These are phyloP conservation scores for Fennellomyces sp. DNA, from an alignment of 371 early-diverging fungal genomes.

Conservation along the genomic window DNA sequence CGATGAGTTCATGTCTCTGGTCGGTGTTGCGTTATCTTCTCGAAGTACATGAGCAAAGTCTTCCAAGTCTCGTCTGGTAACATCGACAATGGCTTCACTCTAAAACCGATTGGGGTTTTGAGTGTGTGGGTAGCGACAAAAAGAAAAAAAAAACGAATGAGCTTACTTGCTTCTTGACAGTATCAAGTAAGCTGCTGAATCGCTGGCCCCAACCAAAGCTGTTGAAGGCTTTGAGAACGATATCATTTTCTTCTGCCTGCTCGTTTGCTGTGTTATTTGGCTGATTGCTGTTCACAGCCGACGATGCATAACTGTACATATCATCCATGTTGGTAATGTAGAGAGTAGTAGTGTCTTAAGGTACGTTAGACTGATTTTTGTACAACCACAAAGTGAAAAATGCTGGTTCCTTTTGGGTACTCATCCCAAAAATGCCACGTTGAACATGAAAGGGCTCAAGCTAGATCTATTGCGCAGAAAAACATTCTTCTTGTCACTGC, in stretches of 20 bases:
- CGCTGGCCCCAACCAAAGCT: constrained; percentile 46
- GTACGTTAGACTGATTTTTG: too few relatives aligned
- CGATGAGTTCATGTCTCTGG: constrained; percentile 5
- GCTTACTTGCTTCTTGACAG: constrained; percentile 47
- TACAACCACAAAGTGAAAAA: too few relatives aligned
- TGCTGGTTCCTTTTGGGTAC: too few relatives aligned
- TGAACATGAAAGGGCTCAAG: too few relatives aligned
- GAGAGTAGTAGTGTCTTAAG: too few relatives aligned
- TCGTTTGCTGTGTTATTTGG: constrained; percentile 18
- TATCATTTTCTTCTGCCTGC: constrained; percentile 37
- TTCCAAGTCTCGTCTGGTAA: constrained; percentile 44
- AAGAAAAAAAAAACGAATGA: background rate
- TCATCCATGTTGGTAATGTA: constrained; percentile 34
- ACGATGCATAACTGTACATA: constrained; percentile 39
- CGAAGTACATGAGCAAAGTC: constrained; percentile 43
- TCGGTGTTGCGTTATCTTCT: constrained; percentile 27
- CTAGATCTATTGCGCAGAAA: too few relatives aligned
- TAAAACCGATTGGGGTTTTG: background rate
- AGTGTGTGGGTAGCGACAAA: background rate
- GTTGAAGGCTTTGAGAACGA: constrained; percentile 44
- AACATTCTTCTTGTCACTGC: too few relatives aligned
- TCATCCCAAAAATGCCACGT: too few relatives aligned
- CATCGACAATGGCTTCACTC: constrained; percentile 52
- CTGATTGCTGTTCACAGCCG: constrained; percentile 24
- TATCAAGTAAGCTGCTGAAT: constrained; percentile 37